Percentiles rank a stretch among this genome's conserved stretches.
Evolutionary conservation across 2,329 filamentous ascomycete species (phyloP).

Genomic region (Nemania sp.): DNA sequence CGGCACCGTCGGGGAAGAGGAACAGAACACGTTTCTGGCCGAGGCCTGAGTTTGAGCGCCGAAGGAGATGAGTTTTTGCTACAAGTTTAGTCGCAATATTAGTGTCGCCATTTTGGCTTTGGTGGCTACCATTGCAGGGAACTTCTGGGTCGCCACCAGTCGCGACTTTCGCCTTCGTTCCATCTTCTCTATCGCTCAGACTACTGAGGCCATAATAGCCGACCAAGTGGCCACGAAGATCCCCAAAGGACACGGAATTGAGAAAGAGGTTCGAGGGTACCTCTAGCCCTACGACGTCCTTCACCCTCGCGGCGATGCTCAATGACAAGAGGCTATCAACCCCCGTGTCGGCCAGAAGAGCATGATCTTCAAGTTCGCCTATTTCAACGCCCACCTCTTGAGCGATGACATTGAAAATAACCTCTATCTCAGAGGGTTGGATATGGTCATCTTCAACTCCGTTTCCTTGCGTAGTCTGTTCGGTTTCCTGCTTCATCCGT

Average conservation of each 20-base stretch:
- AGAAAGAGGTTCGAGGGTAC: slow-evolving; percentile 21
- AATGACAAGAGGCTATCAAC: slow-evolving; percentile 26
- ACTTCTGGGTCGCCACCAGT: too few species aligned
- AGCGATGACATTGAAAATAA: slow-evolving; percentile 23
- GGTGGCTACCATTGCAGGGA: neutral
- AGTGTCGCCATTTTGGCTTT: too few species aligned
- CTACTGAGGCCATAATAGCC: neutral
- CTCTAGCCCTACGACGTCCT: neutral
- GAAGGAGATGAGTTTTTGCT: slow-evolving; percentile 23
- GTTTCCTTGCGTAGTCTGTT: neutral
- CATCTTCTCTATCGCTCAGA: neutral
- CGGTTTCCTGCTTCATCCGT: neutral
- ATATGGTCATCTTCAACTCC: neutral
- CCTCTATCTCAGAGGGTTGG: neutral
- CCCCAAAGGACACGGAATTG: slow-evolving; percentile 6
- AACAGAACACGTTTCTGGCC: slow-evolving; percentile 14
- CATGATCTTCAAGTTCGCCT: slow-evolving; percentile 19
- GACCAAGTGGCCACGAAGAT: slow-evolving; percentile 1
- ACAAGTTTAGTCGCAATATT: neutral
- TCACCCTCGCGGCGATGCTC: slow-evolving; percentile 25
- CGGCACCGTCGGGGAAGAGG: slow-evolving; percentile 26
- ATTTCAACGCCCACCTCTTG: slow-evolving; percentile 23
- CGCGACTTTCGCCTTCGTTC: too few species aligned
- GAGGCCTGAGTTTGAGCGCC: neutral
- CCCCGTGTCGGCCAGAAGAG: slow-evolving; percentile 18